Conservation (phyloP, 331 rosid genomes). For the Pyracantha coccinea region DNA sequence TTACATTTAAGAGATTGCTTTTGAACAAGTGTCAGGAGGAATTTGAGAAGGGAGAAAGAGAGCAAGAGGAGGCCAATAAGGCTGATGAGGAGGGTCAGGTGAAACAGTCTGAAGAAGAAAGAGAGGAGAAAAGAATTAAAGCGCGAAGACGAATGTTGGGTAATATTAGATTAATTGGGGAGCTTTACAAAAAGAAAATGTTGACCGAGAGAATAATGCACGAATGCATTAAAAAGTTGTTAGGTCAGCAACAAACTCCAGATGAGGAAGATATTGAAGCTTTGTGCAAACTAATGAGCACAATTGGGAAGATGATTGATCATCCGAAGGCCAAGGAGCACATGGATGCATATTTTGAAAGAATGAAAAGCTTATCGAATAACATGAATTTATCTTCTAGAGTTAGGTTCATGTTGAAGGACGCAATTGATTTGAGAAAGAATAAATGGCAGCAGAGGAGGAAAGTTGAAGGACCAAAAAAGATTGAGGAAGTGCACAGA, state of each 20-base stretch:
- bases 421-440: constrained; percentile 75
- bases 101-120: constrained; percentile 59
- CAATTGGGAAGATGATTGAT: constrained; percentile 94
- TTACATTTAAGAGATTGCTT: constrained; percentile 77
- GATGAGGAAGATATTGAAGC: constrained; percentile 94
- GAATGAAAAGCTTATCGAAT: constrained; percentile 50
- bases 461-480: constrained; percentile 90
- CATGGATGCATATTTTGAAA: constrained; percentile 79
- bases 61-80: constrained; percentile 86
- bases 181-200: constrained; percentile 86
- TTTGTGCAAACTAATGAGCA: constrained; percentile 91
- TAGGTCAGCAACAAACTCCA: constrained; percentile 76
- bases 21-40: constrained; percentile 95
- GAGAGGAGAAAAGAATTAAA: constrained; percentile 68
- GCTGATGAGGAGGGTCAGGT: constrained; percentile 72
- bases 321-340: constrained; percentile 77
- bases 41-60: constrained; percentile 94
- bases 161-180: constrained; percentile 92
- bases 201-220: constrained; percentile 97
- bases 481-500: constrained; percentile 93
- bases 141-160: constrained; percentile 96
- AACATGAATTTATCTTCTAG: constrained; percentile 83
- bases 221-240: constrained; percentile 66
- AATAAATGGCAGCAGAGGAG: constrained; percentile 92
- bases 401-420: constrained; percentile 91